Evolutionary conservation across 2,329 filamentous ascomycete genomes (phyloP), one percentile per base, ranked within the genome.

Genomic region (Penicillium fuscoglaucum): DNA sequence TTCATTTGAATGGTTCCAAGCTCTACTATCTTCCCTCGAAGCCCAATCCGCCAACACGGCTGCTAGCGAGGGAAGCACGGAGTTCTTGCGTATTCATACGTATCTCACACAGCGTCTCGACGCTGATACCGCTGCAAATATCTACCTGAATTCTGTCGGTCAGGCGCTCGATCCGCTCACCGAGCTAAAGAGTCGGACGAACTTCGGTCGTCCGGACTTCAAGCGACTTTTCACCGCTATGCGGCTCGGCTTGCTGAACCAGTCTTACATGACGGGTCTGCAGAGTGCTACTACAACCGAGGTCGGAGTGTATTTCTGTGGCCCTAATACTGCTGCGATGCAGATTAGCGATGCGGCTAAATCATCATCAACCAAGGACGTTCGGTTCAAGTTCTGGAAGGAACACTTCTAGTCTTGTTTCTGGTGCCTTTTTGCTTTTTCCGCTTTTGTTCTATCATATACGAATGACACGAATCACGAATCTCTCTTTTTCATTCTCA

Each of bases 1-100:
- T 35, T 96, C 93, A 0, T 99, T 99, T 71, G 95, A 98, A 78
- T 99, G 95, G 95, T 98, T 99, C 82, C 95, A 99, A 74, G 92
- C 90, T 1, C 86, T 99, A 0, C 84, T 99, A 17, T 90, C 90
- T 0, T 96, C 91, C 0, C 88, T 99, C 24, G 95, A 99, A 77
- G 83, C 87, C 37, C 95, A 99, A 73, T 93, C 89, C 50, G 85
- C 87, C 33, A 88, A 87, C 57, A 86, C 86, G 65, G 85, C 87
- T 46, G 85, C 85, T 28, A 79, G 84, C 49, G 71, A 76, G 19
- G 76, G 75, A 3, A 73, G 73, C 15, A 73, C 76, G 0, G 92
- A 98, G 71, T 99, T 99, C 84, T 81, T 99, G 69, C 91, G 93
- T 75, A 99, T 99, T 66, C 95, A 99, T 80, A 98, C 93, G 1